Conservation (phyloP, 2,329 filamentous ascomycete species). For the Leptodontidium sp. region DNA sequence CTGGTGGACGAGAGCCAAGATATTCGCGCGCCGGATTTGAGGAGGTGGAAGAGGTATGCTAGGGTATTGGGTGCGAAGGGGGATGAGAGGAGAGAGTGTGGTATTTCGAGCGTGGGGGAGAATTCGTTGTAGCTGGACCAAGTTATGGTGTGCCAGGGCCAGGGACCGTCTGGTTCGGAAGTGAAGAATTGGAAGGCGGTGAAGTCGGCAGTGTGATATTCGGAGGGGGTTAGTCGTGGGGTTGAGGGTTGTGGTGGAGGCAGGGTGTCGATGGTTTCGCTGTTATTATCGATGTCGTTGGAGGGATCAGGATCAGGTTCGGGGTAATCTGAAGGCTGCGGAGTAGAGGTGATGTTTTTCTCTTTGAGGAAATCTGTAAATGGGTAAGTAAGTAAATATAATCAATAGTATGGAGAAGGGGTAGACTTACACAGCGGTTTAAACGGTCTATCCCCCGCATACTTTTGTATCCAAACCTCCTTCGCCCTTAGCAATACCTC, state of each 20-base stretch:
- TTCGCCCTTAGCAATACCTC: conserved; percentile 38
- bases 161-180: conserved; percentile 13
- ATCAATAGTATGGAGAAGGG: background rate
- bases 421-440: conserved; percentile 29
- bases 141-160: background rate
- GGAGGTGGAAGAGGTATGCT: conserved; percentile 43
- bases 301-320: background rate
- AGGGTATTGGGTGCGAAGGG: conserved; percentile 43
- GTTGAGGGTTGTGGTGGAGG: background rate
- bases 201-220: conserved; percentile 36
- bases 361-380: conserved; percentile 23
- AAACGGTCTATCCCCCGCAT: conserved; percentile 23
- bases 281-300: background rate
- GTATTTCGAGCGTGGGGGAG: conserved; percentile 39
- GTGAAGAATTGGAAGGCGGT: conserved; percentile 27
- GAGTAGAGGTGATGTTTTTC: background rate
- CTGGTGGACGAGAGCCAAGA: conserved; percentile 41
- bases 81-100: conserved; percentile 42
- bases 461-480: conserved; percentile 38
- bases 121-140: conserved; percentile 30
- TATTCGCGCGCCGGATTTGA: conserved; percentile 41
- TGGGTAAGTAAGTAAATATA: background rate
- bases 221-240: conserved; percentile 18
- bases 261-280: background rate
- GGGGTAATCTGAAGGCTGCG: background rate